A percentile compares a stretch with the other conserved stretches of the same genome.
Conservation (phyloP, 306 rosid species). For the Parietaria judaica region DNA sequence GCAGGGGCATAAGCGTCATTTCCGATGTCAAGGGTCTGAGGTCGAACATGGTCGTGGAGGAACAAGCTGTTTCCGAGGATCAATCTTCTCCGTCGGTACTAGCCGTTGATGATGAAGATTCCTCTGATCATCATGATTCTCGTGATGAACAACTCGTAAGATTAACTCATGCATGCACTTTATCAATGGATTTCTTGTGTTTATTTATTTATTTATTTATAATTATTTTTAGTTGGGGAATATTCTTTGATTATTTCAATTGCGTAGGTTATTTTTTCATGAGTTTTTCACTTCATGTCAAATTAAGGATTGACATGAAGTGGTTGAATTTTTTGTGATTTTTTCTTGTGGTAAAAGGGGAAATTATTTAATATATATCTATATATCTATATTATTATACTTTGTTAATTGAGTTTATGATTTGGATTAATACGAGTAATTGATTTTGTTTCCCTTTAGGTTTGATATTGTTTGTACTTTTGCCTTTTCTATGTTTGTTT, state of each 20-base stretch:
- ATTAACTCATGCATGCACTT: not conserved
- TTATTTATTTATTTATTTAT: not conserved
- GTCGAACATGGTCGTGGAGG: constrained; percentile 29
- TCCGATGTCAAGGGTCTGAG: constrained; percentile 20
- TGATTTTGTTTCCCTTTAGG: too few relatives aligned
- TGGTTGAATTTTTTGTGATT: not conserved
- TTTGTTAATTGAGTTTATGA: too few relatives aligned
- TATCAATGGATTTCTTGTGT: not conserved
- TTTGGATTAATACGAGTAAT: too few relatives aligned
- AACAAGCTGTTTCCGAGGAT: constrained; percentile 46
- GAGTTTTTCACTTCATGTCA: too few relatives aligned
- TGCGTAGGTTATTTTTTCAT: not conserved
- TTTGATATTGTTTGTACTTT: too few relatives aligned
- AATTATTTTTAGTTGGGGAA: not conserved
- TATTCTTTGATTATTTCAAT: not conserved
- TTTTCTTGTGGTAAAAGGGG: not conserved
- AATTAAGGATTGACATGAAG: not conserved
- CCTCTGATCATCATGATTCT: constrained; percentile 1
- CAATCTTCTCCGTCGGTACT: constrained; percentile 48
- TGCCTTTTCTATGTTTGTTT: not conserved
- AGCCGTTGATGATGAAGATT: constrained; percentile 23
- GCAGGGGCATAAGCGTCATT: too few relatives aligned
- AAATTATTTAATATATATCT: too few relatives aligned
- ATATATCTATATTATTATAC: too few relatives aligned
- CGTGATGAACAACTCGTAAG: constrained; percentile 37